These are phyloP conservation scores for Xylariaceae sp. DNA, from an alignment of 2,329 filamentous ascomycete genomes.

Conservation along the genomic window DNA sequence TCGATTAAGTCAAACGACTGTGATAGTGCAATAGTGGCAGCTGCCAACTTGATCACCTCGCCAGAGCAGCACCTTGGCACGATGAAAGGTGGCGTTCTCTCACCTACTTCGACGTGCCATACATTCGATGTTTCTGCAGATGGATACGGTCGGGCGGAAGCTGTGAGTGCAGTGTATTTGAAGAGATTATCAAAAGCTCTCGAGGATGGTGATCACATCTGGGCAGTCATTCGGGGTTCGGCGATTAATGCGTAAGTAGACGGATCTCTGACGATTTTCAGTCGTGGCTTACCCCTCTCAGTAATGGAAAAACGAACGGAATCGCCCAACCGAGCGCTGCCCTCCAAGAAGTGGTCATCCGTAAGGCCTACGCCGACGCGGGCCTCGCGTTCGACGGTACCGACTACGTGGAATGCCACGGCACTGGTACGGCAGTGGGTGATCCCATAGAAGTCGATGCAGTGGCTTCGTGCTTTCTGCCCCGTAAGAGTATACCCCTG, in stretches of 20 bases:
- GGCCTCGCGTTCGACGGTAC: constrained; percentile 21
- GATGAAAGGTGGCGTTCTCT: constrained; percentile 32
- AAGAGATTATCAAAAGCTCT: constrained; percentile 41
- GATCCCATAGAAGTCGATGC: neutral
- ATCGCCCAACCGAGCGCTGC: constrained; percentile 41
- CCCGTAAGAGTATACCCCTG: neutral
- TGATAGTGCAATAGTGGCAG: constrained; percentile 24
- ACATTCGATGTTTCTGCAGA: constrained; percentile 42
- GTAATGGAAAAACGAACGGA: constrained; percentile 40
- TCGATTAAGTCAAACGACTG: constrained; percentile 22
- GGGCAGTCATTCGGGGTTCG: constrained; percentile 15
- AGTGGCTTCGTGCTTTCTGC: neutral
- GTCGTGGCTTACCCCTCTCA: no score
- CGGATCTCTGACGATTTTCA: no score
- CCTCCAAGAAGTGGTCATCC: constrained; percentile 35
- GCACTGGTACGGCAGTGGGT: neutral
- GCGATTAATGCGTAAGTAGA: constrained; percentile 15
- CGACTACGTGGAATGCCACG: neutral
- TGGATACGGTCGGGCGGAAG: constrained; percentile 50
- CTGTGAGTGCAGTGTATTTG: constrained; percentile 39
- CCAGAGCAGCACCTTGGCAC: constrained; percentile 21
- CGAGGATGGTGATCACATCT: constrained; percentile 17
- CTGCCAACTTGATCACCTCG: constrained; percentile 23
- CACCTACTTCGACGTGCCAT: constrained; percentile 32
- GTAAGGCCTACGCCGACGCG: constrained; percentile 32